Base-by-base conservation (phyloP, 306 rosid genomes). In the Quercus aquifolioides region DNA sequence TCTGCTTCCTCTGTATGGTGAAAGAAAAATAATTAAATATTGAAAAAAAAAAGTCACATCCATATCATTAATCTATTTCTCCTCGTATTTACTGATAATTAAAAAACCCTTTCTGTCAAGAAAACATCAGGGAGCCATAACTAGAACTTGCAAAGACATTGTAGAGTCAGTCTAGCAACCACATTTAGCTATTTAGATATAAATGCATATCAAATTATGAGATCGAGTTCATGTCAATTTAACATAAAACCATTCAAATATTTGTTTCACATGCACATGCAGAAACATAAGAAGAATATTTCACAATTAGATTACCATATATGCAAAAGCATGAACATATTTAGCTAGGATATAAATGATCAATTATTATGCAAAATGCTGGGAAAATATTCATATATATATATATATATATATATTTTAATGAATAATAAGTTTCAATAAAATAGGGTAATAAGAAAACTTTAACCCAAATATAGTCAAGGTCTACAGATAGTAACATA, bases 1-100 rank as follows among this genome's bases (percentile, higher is more conserved):
- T 87, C 91, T 64, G 87, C 83, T 84, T 94, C 98, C 89, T 90
- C 98, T 94, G 43, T 7, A 57, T 18, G 41, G 78, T 74, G 62
- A 59, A 79, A 60, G 23, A 79, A 5, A 31, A 31, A 62, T 8
- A n/a, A 12, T 17, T 23, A 23, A 62, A 56, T 59, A 82, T 43
- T 21, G 59, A 65, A 38, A 25, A 81, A 25, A 56, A 28, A 55
- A 68, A 23, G 59, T 82, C 75, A 83, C 25, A 76, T 56, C 41
- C 73, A 55, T 21, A 11, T n/a, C 15, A 5, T 31, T 17, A 18
- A 10, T 20, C 54, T 23, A 59, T 8, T 10, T 59, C 67, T 21
- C 67, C 33, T 59, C 1, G 2, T 59, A 59, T 12, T 59, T 59
- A 23, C 33, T 23, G 31, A 59, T 23, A 59, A 59, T 2, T 26